phyloP scores from a whole-genome alignment of 371 early-diverging fungal species.

The Mucor velutinosus region DNA sequence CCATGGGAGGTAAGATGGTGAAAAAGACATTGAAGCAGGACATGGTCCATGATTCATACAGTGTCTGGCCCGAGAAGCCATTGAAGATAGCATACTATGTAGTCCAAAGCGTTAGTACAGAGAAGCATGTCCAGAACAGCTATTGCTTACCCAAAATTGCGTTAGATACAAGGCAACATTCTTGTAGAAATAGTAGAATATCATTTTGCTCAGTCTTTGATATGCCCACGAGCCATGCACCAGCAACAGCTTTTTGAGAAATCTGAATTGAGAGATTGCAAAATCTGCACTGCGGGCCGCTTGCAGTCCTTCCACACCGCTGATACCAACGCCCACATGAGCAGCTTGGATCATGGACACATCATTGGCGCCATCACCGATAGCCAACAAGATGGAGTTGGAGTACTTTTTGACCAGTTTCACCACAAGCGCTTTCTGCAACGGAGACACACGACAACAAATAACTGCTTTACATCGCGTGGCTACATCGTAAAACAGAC shows the following conservation, averaged over 20 bases:
- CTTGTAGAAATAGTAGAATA: constrained; percentile 93
- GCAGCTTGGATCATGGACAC: constrained; percentile 98
- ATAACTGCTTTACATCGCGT: constrained; percentile 81
- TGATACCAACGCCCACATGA: constrained; percentile 96
- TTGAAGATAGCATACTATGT: constrained; percentile 80
- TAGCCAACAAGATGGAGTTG: constrained; percentile 81
- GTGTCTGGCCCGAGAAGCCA: constrained; percentile 88
- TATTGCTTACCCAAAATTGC: constrained; percentile 84
- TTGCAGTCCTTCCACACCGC: constrained; percentile 96
- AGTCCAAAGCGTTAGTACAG: not conserved
- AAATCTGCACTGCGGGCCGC: constrained; percentile 97
- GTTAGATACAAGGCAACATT: constrained; percentile 95
- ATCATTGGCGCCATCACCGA: constrained; percentile 99
- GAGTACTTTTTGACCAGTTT: constrained; percentile 79
- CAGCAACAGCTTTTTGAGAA: constrained; percentile 81
- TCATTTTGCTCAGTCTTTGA: constrained; percentile 84
- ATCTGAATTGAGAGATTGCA: constrained; percentile 92
- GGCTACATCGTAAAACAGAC: constrained; percentile 72
- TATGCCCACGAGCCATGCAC: constrained; percentile 96
- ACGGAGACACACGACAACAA: constrained; percentile 92
- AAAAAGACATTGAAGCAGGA: constrained; percentile 89
- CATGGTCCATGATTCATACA: constrained; percentile 94
- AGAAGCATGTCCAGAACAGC: not conserved
- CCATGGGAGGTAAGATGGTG: constrained; percentile 86
- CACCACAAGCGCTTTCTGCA: constrained; percentile 92